These are phyloP conservation scores for Dipodascus geniculatus DNA, from an alignment of 805 yeast species.

Conservation along the genomic window DNA sequence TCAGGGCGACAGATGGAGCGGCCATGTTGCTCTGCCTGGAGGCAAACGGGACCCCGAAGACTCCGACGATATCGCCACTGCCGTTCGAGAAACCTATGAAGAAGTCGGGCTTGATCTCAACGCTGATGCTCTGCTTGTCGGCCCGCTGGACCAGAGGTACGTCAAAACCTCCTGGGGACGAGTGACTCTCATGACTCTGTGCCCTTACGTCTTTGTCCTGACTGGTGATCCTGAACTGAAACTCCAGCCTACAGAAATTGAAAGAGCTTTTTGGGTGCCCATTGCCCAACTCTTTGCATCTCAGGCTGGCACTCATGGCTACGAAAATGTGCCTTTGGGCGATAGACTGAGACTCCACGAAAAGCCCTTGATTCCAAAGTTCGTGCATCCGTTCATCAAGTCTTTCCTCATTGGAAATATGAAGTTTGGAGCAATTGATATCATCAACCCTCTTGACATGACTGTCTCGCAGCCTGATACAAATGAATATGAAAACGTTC, in stretches of 20 bases:
- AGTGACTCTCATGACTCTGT: constrained; percentile 22
- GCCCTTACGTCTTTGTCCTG: constrained; percentile 26
- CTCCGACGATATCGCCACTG: constrained; percentile 23
- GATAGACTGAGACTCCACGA: constrained; percentile 14
- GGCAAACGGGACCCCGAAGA: constrained; percentile 29
- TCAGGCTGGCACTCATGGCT: constrained; percentile 9
- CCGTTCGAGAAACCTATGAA: constrained; percentile 27
- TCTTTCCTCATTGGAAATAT: constrained; percentile 19
- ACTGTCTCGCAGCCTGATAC: constrained; percentile 6
- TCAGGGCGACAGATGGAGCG: constrained; percentile 30
- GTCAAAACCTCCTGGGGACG: constrained; percentile 26
- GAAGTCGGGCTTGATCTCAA: constrained; percentile 29
- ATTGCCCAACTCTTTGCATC: constrained; percentile 13
- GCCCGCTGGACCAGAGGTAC: constrained; percentile 26
- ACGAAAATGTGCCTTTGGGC: constrained; percentile 16
- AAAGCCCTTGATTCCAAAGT: constrained; percentile 6
- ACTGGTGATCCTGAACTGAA: constrained; percentile 13
- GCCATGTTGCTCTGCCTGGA: constrained; percentile 31
- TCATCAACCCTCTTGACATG: constrained; percentile 6
- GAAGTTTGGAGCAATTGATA: constrained; percentile 19
- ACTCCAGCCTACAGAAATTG: constrained; percentile 27
- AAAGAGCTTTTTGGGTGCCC: constrained; percentile 28
- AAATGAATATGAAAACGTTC: constrained; percentile 3
- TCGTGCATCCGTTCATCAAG: constrained; percentile 7
- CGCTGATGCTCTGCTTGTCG: constrained; percentile 19